phyloP scores from a whole-genome alignment of 805 yeast genomes.

The Hanseniaspora lindneri region DNA sequence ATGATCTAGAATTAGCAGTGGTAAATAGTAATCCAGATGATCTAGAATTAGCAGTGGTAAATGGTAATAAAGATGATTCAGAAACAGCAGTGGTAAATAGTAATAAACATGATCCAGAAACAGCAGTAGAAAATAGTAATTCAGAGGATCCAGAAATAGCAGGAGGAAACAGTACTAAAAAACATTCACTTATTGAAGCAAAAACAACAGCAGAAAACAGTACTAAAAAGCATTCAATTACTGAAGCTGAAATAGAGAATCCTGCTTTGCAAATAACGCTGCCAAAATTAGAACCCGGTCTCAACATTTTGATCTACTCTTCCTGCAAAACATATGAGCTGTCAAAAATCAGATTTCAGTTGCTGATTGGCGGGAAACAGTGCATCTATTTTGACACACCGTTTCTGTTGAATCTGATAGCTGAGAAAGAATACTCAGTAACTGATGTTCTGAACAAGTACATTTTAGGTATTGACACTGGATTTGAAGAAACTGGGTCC shows the following conservation, averaged over 20 bases:
- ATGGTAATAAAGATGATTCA: too few relatives aligned
- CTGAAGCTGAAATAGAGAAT: not conserved
- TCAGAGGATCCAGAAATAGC: too few relatives aligned
- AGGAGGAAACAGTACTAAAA: too few relatives aligned
- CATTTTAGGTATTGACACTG: conserved; percentile 1
- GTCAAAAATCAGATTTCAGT: not conserved
- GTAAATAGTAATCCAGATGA: too few relatives aligned
- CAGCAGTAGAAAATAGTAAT: too few relatives aligned
- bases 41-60: too few relatives aligned
- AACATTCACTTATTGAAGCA: too few relatives aligned
- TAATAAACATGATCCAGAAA: too few relatives aligned
- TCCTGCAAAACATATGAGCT: not conserved
- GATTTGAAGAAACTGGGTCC: not conserved
- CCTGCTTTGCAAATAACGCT: not conserved
- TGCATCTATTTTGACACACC: conserved; percentile 1
- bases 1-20: too few relatives aligned
- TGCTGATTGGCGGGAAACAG: not conserved
- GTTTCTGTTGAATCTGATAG: not conserved
- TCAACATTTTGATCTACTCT: not conserved
- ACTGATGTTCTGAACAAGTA: not conserved
- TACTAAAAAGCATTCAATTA: not conserved
- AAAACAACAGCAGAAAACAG: not conserved
- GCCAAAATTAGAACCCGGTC: not conserved
- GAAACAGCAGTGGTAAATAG: too few relatives aligned
- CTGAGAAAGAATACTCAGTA: not conserved